Evolutionary conservation across 1,284 basidiomycete genomes (phyloP), one percentile per base, ranked within the genome.

Genomic region (Ganoderma multipileum): DNA sequence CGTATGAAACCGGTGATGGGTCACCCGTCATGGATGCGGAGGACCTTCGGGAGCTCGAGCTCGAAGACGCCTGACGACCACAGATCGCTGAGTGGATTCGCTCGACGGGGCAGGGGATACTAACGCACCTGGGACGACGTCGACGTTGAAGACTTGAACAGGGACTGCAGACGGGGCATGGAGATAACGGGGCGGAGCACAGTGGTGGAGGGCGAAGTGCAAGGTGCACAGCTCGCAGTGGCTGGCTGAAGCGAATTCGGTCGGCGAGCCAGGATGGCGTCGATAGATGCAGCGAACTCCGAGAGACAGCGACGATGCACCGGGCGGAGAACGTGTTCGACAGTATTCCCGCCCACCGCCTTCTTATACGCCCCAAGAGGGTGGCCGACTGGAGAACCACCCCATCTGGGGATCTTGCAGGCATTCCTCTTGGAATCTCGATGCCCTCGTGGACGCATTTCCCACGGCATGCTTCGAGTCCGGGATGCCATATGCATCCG

Each of bases 131-230:
- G 67, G 50, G 65, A 60, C 16, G 68, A 69, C 47, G 68, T 61
- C 11, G 68, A 69, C 47, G 68, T 39, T 2, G 68, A 67, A 12
- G 69, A 66, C 71, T 72, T 72, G 67, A 72, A 69, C 41, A 72
- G 59, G 9, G 71, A 71, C 44, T 47, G 44, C 36, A 72, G 61
- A 20, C 68, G 67, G 42, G 61, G 59, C 69, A 71, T 68, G 16
- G 55, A 42, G 28, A 28, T 57, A 11, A 28, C 33, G 28, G 42
- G 33, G n/a, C 33, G 59, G 38, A 33, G 42, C 33, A n/a, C 33
- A 38, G 42, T 55, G 42, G 57, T 18, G 23, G 44, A 28, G 16
- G 54, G 63, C 23, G 38, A 60, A 26, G 38, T 41, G 58, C 58
- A 60, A 9, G 58, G n/a, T 18, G 14, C 14, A 42, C 28, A 28